Base-by-base conservation (phyloP, 2,329 filamentous ascomycete species). In the Colletotrichum cordylinicola region DNA sequence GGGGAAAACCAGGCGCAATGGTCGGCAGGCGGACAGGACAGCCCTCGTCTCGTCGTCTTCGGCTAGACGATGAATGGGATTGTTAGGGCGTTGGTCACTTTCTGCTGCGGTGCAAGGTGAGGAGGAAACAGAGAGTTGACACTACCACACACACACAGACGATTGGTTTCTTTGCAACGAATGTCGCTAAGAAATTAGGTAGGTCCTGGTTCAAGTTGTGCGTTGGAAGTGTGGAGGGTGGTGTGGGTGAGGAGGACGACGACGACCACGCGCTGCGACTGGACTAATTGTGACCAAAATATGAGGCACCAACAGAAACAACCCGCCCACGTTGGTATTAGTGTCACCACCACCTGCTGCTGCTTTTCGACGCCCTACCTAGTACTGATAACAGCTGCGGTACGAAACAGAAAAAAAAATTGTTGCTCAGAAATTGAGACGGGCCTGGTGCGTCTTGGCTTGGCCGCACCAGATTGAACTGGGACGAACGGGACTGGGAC, bases 261-360 rank as follows among this genome's bases (percentile, higher is more conserved):
- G 39, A 43, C 39, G 39, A 2, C 39, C 39, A 43, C 39, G 39
- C 39, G 39, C 39, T n/a, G 39, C 39, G 39, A 43, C 39, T 43
- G 39, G 39, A 18, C 39, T 43, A 43, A 43, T 60, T 37, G 69
- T 29, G 72, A 31, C 37, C 72, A 67, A 72, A 67, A 64, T 62
- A 35, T 56, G 62, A 75, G 73, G 73, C 73, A 73, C 69, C 73
- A 73, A 75, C 73, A 35, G 69, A 35, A 66, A 31, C 15, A 61
- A 64, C 10, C 62, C 27, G 58, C 39, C 48, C 58, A 62, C 35
- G 58, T 37, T 56, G 39, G 16, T 10, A 43, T 43, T 43, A 43
- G 39, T 43, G 39, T 1, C 39, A 27, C 24, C 24, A 60, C 52
- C 35, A 61, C 24, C 35, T 61, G 24, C 67, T 27, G 24, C 27